phyloP scores from a whole-genome alignment of 495 filamentous ascomycete genomes.

The Lentithecium fluviatile region DNA sequence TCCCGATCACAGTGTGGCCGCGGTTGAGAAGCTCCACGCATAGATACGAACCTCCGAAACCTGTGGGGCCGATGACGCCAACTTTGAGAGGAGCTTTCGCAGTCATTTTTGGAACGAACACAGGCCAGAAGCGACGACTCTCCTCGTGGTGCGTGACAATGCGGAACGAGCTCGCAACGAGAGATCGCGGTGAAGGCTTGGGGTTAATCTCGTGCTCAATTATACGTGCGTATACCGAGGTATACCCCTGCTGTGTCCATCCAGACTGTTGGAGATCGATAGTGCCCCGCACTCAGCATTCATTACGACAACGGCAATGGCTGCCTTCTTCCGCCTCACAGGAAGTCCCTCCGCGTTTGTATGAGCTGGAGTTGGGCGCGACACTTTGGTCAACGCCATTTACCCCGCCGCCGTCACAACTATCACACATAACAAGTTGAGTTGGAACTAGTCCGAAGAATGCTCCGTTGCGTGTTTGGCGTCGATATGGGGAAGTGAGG shows the following conservation, averaged over 20 bases:
- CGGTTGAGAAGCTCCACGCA: constrained; percentile 36
- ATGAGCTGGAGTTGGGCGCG: too few species aligned
- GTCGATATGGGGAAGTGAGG: constrained; percentile 17
- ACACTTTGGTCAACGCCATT: too few species aligned
- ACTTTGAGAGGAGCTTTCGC: constrained; percentile 17
- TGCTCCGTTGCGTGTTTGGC: too few species aligned
- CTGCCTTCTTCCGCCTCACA: not conserved
- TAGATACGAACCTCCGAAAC: constrained; percentile 37
- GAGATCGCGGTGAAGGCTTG: not conserved
- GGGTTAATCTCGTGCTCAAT: not conserved
- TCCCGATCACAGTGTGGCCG: constrained; percentile 36
- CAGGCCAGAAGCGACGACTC: not conserved
- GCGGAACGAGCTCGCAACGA: too few species aligned
- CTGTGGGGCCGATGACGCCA: constrained; percentile 38
- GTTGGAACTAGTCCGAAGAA: too few species aligned
- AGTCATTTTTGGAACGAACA: constrained; percentile 7
- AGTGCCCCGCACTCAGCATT: not conserved
- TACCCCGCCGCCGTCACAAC: too few species aligned
- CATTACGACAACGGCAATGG: not conserved
- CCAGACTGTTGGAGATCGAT: not conserved
- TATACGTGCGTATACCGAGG: not conserved
- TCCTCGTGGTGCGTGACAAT: not conserved
- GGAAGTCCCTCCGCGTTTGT: too few species aligned
- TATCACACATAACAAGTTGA: too few species aligned
- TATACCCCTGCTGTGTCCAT: not conserved